A percentile compares a stretch with the other conserved stretches of the same genome.
Conservation (phyloP, 805 yeast genomes). For the Ogataea thermomethanolica region DNA sequence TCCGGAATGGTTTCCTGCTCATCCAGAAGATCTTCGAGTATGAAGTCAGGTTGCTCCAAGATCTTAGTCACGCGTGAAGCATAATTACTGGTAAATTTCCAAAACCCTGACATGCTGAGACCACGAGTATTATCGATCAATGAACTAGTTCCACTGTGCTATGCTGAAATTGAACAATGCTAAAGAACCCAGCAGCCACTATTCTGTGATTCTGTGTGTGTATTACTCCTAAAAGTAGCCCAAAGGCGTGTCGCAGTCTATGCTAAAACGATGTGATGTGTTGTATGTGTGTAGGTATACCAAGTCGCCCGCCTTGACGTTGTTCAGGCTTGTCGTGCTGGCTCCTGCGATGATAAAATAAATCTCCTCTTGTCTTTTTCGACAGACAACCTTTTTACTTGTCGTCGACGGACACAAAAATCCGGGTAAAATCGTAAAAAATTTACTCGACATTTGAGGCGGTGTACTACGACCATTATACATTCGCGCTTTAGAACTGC, state of each 20-base stretch:
- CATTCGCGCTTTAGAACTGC: conserved; percentile 21
- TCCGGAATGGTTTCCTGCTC: conserved; percentile 75
- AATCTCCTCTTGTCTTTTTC: conserved; percentile 14
- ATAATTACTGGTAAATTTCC: conserved; percentile 47
- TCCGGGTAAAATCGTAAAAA: conserved; percentile 12
- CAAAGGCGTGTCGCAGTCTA: too few relatives aligned
- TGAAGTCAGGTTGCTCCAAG: conserved; percentile 45
- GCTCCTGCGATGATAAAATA: conserved; percentile 6
- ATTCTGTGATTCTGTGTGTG: not conserved
- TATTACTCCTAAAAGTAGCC: not conserved
- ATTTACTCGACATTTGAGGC: conserved; percentile 2
- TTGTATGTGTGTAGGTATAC: conserved; percentile 2
- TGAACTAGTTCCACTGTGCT: conserved; percentile 6
- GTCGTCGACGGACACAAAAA: conserved; percentile 8
- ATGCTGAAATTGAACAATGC: conserved; percentile 6
- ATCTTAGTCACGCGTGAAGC: conserved; percentile 54
- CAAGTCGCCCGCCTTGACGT: conserved; percentile 11
- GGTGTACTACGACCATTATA: conserved; percentile 5
- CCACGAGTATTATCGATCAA: not conserved
- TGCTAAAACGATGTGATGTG: not conserved
- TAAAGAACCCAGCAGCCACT: conserved; percentile 5
- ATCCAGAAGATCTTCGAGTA: conserved; percentile 60
- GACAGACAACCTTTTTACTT: conserved; percentile 14
- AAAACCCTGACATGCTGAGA: conserved; percentile 33
- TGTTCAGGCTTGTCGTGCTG: conserved; percentile 12